Percentiles rank a stretch among this genome's conserved stretches.
Conservation (phyloP, 2,329 filamentous ascomycete genomes). For the Parafenestella ontariensis region DNA sequence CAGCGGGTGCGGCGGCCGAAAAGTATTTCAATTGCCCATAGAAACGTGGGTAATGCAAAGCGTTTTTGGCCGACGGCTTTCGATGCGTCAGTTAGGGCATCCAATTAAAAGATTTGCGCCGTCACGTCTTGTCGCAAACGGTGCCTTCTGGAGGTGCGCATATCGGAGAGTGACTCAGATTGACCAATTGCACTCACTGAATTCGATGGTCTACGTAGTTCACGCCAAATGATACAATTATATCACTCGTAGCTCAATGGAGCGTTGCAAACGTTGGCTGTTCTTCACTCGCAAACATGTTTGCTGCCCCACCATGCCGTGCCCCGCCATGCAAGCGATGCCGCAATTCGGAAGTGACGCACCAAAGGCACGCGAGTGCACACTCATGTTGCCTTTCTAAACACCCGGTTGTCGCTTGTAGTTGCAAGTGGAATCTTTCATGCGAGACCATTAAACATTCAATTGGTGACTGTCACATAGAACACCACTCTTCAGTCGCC, state of each 20-base stretch:
- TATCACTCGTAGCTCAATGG: background rate
- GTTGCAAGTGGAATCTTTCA: no score
- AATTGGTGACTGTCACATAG: background rate
- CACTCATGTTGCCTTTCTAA: background rate
- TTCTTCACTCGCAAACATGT: slow-evolving; percentile 2
- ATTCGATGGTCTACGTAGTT: background rate
- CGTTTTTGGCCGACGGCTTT: slow-evolving; percentile 15
- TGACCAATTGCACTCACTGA: slow-evolving; percentile 5
- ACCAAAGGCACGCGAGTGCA: background rate
- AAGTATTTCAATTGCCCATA: slow-evolving; percentile 28
- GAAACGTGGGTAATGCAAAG: slow-evolving; percentile 6
- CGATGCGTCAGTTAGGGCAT: slow-evolving; percentile 18
- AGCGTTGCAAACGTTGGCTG: background rate
- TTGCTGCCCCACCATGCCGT: slow-evolving; percentile 23
- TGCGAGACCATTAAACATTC: background rate
- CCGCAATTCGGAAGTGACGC: slow-evolving; percentile 23
- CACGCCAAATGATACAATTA: background rate
- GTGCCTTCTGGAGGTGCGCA: background rate
- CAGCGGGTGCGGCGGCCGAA: slow-evolving; percentile 22
- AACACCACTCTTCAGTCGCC: background rate
- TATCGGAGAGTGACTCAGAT: background rate
- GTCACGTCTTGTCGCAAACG: slow-evolving; percentile 2
- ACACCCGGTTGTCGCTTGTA: no score
- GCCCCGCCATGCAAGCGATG: slow-evolving; percentile 16
- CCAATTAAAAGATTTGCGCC: slow-evolving; percentile 35